Conservation (phyloP, 495 filamentous ascomycete genomes). For the Penicillium odoratum region DNA sequence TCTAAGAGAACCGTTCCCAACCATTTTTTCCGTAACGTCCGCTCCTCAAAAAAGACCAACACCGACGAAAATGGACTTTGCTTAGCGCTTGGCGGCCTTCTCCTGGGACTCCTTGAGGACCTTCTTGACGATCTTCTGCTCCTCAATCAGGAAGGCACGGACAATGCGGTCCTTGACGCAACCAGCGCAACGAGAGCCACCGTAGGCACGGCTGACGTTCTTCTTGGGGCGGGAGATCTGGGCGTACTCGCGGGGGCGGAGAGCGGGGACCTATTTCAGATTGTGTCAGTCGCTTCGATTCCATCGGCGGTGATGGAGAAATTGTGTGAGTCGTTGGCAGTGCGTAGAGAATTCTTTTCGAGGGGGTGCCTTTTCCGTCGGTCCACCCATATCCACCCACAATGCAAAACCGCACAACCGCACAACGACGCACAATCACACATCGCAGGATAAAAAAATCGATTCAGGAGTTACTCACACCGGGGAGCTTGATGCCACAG, state of each 20-base stretch:
- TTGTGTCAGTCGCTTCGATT: constrained; percentile 23
- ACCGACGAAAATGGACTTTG: constrained; percentile 39
- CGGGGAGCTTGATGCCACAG: constrained; percentile 92
- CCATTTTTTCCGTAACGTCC: constrained; percentile 43
- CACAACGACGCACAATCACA: constrained; percentile 14
- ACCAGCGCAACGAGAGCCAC: constrained; percentile 95
- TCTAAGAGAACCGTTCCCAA: constrained; percentile 37
- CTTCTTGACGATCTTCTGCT: constrained; percentile 99
- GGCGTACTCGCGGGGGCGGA: constrained; percentile 95
- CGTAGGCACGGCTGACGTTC: constrained; percentile 97
- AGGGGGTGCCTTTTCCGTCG: constrained; percentile 15
- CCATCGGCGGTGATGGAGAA: constrained; percentile 8
- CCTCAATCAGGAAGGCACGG: constrained; percentile 97
- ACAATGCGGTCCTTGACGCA: constrained; percentile 98
- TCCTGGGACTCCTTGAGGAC: constrained; percentile 91
- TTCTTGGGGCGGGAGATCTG: constrained; percentile 96
- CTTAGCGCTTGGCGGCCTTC: constrained; percentile 64
- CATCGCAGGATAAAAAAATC: constrained; percentile 14
- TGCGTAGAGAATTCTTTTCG: constrained; percentile 12
- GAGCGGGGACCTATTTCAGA: constrained; percentile 76
- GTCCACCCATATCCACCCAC: constrained; percentile 20
- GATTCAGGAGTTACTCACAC: constrained; percentile 64
- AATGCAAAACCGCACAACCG: constrained; percentile 19
- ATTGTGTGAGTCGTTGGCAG: constrained; percentile 10
- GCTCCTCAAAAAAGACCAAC: constrained; percentile 46